Evolutionary conservation across 768 basidiomycete genomes (phyloP).

Genomic region (Leucocoprinus leucothites): DNA sequence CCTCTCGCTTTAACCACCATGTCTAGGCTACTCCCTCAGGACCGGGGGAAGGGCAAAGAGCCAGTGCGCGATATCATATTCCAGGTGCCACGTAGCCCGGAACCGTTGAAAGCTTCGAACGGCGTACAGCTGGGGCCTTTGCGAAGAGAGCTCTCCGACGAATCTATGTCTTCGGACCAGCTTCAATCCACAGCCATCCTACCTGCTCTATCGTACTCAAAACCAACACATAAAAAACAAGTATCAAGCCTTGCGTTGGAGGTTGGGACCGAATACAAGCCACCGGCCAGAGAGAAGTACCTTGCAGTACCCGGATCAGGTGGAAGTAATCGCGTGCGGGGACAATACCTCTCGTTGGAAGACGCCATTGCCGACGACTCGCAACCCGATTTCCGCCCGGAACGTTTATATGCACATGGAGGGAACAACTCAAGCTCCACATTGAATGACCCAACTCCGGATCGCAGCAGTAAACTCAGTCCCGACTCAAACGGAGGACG

Average conservation of each 20-base stretch:
- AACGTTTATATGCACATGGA: background rate
- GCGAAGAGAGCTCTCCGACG: background rate
- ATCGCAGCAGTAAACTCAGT: background rate
- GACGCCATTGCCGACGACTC: conserved; percentile 5
- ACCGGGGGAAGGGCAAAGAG: background rate
- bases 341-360: conserved; percentile 1
- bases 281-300: background rate
- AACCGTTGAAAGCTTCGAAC: background rate
- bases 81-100: background rate
- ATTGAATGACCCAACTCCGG: background rate
- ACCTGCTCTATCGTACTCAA: conserved; percentile 1
- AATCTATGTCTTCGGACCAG: background rate
- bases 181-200: background rate
- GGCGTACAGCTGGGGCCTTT: background rate
- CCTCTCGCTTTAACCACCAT: background rate
- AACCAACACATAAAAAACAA: background rate
- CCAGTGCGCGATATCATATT: background rate
- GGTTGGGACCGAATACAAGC: conserved; percentile 4
- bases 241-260: background rate
- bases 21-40: background rate
- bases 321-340: background rate
- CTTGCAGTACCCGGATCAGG: too few species aligned
- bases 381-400: conserved; percentile 3
- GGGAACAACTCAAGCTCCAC: background rate
- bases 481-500: background rate